Evolutionary conservation across 2,329 filamentous ascomycete species (phyloP).

Genomic region (Hymenoscyphus scutula): DNA sequence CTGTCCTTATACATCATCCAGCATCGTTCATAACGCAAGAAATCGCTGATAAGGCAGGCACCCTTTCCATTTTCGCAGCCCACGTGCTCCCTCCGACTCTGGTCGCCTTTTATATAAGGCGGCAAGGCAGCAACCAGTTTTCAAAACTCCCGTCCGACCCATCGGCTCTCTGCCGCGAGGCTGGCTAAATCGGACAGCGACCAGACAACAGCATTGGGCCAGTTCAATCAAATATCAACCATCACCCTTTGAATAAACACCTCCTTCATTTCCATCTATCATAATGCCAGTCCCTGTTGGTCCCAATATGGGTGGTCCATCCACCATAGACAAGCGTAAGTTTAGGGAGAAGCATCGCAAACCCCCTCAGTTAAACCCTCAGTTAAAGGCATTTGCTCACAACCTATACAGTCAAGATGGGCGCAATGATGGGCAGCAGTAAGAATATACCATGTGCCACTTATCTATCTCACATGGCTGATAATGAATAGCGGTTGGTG

Average conservation of each 20-base stretch:
- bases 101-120: too few relatives aligned
- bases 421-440: constrained; percentile 98
- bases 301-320: constrained; percentile 54
- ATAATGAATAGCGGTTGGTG: constrained; percentile 71
- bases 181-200: too few relatives aligned
- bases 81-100: too few relatives aligned
- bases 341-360: constrained; percentile 7
- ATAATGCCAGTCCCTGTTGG: constrained; percentile 49
- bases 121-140: too few relatives aligned
- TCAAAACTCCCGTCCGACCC: too few relatives aligned
- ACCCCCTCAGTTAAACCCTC: constrained; percentile 1
- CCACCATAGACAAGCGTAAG: constrained; percentile 70
- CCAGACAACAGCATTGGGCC: too few relatives aligned
- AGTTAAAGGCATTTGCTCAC: constrained; percentile 36
- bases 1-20: too few relatives aligned
- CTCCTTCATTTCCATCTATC: not conserved
- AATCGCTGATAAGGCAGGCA: too few relatives aligned
- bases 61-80: too few relatives aligned
- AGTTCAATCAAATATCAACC: not conserved
- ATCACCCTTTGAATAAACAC: not conserved
- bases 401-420: constrained; percentile 80
- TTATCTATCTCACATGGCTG: constrained; percentile 1
- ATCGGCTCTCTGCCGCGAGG: not conserved
- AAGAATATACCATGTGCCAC: constrained; percentile 42
- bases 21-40: too few relatives aligned